Evolutionary conservation across 2,329 filamentous ascomycete genomes (phyloP).

Genomic region (Periconia sp.): DNA sequence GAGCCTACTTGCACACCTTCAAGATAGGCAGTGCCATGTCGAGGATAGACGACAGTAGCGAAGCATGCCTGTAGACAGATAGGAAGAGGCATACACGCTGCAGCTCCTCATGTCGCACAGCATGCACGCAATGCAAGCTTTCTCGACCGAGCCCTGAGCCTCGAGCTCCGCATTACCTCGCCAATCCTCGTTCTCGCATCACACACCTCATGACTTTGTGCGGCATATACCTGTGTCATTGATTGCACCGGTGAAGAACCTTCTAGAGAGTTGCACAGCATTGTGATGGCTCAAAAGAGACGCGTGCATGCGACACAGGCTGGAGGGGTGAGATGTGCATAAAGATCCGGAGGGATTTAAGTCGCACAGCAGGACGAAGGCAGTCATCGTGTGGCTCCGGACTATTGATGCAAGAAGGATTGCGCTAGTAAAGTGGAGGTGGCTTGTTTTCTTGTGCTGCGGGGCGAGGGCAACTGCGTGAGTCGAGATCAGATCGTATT

Average conservation of each 20-base stretch:
- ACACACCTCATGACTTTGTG: no score
- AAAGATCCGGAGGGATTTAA: background rate
- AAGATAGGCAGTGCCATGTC: no score
- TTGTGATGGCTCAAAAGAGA: background rate
- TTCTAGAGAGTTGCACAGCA: conserved; percentile 9
- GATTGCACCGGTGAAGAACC: conserved; percentile 10
- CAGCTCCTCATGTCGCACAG: no score
- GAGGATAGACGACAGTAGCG: no score
- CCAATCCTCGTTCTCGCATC: no score
- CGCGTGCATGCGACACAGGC: conserved; percentile 1
- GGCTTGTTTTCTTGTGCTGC: conserved; percentile 3
- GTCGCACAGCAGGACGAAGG: conserved; percentile 2
- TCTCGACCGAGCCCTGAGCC: no score
- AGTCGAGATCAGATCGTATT: conserved; percentile 15
- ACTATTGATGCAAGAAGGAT: conserved; percentile 8
- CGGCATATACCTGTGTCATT: background rate
- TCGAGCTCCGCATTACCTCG: no score
- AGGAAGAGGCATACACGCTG: no score
- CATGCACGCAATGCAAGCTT: no score
- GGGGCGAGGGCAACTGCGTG: conserved; percentile 8
- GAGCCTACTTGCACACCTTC: no score
- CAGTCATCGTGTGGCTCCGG: conserved; percentile 6
- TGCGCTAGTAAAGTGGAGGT: conserved; percentile 1
- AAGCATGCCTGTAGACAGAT: no score
- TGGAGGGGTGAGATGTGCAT: conserved; percentile 4